Evolutionary conservation across 805 yeast species (phyloP), one percentile per base, ranked within the genome.

Genomic region (Lipomyces kockii): DNA sequence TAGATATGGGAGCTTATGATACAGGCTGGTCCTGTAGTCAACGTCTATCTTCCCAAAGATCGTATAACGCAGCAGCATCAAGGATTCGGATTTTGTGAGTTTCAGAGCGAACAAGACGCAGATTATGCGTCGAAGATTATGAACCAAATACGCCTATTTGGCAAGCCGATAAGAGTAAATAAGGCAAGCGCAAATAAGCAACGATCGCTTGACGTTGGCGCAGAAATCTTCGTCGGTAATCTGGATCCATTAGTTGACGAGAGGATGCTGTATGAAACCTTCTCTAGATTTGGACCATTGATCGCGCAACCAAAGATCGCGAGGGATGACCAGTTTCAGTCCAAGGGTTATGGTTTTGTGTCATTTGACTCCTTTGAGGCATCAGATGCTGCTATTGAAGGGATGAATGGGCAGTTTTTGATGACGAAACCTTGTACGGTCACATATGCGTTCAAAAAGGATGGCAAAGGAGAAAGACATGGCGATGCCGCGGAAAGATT

Each of bases 11-110:
- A 95, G 77, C 83, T 95, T 25, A 87, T 92, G 76, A 77, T 90
- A 6, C 98, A 95, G 77, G 88, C 91, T 54, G 92, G 94, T 0
- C 97, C 97, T 0, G 84, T 94, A 2, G 81, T 80, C 52, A 82
- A 85, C 37, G 83, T 95, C 3, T 84, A 88, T 68, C 81, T 95
- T 70, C 98, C 98, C 5, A 88, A 86, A 74, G 97, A 92, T 75
- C 83, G 91, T 69, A 82, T 92, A 3, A 78, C 86, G 35, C 85
- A 85, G 67, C 80, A 84, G 0, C 92, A 90, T 74, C 96, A 89
- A 74, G 98, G 98, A 4, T 94, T 82, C 79, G 98, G 97, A 9
- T 94, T 95, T 78, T 89, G 90, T 1, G 95, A 91, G 75, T 88
- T 90, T 74, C 78, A 80, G 61, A 80, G 82, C 17, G 78, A 79